Percentiles rank a stretch among this genome's conserved stretches.
phyloP scores from a whole-genome alignment of 202 grass and related monocot species.

The Setaria viridis region DNA sequence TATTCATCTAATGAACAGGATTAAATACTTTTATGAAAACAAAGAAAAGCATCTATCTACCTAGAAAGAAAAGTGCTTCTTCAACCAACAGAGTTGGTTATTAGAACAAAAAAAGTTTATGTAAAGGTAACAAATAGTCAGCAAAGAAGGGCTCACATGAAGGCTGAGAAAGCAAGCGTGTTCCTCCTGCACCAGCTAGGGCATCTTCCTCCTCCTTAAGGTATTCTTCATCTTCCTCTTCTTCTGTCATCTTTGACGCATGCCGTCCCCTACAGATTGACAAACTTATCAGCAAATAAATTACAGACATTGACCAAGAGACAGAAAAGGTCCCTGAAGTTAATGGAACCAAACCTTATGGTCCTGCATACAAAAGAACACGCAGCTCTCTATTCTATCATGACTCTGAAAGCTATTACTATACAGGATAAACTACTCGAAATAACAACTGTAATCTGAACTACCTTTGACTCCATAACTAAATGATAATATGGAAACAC shows the following conservation, averaged over 20 bases:
- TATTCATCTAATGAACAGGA: neutral
- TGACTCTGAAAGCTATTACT: neutral
- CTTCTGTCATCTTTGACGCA: conserved; percentile 90
- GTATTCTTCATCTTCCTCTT: conserved; percentile 96
- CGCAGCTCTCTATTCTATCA: neutral
- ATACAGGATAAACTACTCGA: neutral
- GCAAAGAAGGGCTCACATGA: conserved; percentile 67
- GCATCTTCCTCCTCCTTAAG: conserved; percentile 99
- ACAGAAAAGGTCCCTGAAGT: conserved; percentile 9
- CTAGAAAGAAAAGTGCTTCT: neutral
- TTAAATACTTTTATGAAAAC: neutral
- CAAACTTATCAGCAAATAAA: conserved; percentile 30
- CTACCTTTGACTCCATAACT: neutral
- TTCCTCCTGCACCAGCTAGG: conserved; percentile 78
- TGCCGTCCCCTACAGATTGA: conserved; percentile 78
- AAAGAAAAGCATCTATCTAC: neutral
- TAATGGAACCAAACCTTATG: conserved; percentile 1
- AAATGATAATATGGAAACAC: conserved; percentile 25
- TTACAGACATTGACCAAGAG: conserved; percentile 7
- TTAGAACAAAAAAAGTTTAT: neutral
- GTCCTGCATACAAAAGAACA: neutral
- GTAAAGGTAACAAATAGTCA: neutral
- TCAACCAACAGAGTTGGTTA: neutral
- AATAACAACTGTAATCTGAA: neutral
- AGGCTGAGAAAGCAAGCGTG: conserved; percentile 81